Conservation (phyloP, 495 filamentous ascomycete species). For the Hyaloscypha variabilis region DNA sequence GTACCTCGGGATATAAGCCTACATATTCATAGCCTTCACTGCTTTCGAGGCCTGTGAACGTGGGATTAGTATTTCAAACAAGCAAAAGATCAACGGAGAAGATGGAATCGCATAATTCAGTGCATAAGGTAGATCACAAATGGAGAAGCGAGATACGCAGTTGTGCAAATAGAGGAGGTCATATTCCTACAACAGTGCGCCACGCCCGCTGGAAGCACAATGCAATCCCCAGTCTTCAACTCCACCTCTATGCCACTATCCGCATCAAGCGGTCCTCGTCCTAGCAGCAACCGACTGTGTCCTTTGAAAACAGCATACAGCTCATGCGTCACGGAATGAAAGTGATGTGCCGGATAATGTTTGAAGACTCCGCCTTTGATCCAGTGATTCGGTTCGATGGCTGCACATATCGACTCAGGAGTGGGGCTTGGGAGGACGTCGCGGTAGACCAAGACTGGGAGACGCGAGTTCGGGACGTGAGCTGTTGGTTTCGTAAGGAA, state of each 20-base stretch:
- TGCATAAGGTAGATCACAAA: background rate
- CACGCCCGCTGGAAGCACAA: slow-evolving; percentile 43
- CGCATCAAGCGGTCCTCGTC: slow-evolving; percentile 37
- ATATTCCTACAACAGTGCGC: slow-evolving; percentile 35
- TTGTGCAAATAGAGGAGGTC: background rate
- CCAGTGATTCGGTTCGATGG: slow-evolving; percentile 41
- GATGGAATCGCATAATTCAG: too few relatives aligned
- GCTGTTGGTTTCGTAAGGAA: slow-evolving; percentile 30
- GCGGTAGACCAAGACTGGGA: slow-evolving; percentile 44
- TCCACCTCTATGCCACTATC: slow-evolving; percentile 39
- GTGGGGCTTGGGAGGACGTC: slow-evolving; percentile 34
- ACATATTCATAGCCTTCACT: slow-evolving; percentile 43
- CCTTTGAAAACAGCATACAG: slow-evolving; percentile 44
- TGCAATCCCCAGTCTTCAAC: slow-evolving; percentile 37
- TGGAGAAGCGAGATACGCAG: background rate
- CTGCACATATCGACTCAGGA: slow-evolving; percentile 26
- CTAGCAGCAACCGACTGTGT: slow-evolving; percentile 35
- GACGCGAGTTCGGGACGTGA: slow-evolving; percentile 42
- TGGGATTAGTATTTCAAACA: background rate
- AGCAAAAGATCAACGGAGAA: too few relatives aligned
- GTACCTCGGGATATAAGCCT: slow-evolving; percentile 42
- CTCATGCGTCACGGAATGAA: slow-evolving; percentile 43
- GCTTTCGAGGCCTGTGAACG: slow-evolving; percentile 22
- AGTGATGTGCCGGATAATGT: slow-evolving; percentile 38
- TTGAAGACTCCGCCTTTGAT: slow-evolving; percentile 42